Evolutionary conservation across 1,139 yeast species (phyloP), one percentile per base, ranked within the genome.

Genomic region (Geotrichum macrosporum): DNA sequence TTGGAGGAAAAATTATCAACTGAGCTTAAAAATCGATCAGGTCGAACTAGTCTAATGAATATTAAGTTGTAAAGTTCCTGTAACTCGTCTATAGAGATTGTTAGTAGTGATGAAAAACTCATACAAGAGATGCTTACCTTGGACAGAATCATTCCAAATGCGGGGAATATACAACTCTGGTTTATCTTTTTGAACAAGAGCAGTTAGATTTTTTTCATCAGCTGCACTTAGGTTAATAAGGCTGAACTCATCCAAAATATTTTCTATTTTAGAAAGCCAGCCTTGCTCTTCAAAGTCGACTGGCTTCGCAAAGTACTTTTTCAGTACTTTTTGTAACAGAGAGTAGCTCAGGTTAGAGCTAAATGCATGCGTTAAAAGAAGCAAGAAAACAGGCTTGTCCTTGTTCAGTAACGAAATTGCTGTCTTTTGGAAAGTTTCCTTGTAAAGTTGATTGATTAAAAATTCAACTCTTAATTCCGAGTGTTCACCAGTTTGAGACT

Each of bases 141-240:
- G 31, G 26, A 46, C 35, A 32, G 41, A 16, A 4, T 45, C 53
- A 34, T 46, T 52, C 53, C 51, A 47, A 15, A 47, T 24, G 4
- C 29, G 38, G 19, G 46, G 41, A 2, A 44, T 24, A 29, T 24
- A 24, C 16, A 47, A 32, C 12, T 46, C 53, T 18, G 44, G 41
- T n/a, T 40, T 46, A 18, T 45, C 46, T n/a, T 41, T 34, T 20
- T 43, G 96, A 50, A 81, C 87, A 43, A 89, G 70, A 0, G 96
- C 86, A 50, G 89, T 77, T 61, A 89, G 72, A 0, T 96, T 88
- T 48, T 95, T 77, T 50, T 89, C 95, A n/a, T 96, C 96, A 15
- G 73, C 13, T 8, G 27, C 21, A 12, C 26, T 34, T 12, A 41
- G 27, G 31, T 47, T 42, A 19, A 46, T 38, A 4, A 37, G 40